Conservation (phyloP, 1,284 basidiomycete species). For the Apiotrichum domesticum region DNA sequence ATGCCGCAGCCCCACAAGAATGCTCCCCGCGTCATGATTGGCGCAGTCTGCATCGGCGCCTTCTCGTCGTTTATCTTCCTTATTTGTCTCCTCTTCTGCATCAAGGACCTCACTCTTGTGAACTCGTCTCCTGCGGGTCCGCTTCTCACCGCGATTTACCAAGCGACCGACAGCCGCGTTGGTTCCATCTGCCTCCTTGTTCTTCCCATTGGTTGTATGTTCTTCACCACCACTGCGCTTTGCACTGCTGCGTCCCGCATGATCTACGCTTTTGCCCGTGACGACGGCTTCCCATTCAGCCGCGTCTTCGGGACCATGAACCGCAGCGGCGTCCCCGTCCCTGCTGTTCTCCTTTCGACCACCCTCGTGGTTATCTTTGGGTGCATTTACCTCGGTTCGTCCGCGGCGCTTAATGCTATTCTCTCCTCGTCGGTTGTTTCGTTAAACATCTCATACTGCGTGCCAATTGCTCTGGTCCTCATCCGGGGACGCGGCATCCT, state of each 20-base stretch:
- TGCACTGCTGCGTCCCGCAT: constrained; percentile 62
- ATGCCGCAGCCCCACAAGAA: constrained; percentile 41
- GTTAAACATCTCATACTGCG: constrained; percentile 48
- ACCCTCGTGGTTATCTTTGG: constrained; percentile 47
- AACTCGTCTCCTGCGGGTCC: constrained; percentile 57
- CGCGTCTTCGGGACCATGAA: constrained; percentile 53
- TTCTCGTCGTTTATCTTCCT: constrained; percentile 58
- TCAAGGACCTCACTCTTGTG: constrained; percentile 56
- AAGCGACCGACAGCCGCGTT: constrained; percentile 56
- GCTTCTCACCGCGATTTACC: constrained; percentile 61
- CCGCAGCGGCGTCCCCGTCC: constrained; percentile 52
- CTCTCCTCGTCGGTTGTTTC: constrained; percentile 47
- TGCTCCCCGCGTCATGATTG: constrained; percentile 50
- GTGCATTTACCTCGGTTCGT: constrained; percentile 54
- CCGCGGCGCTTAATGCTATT: constrained; percentile 51
- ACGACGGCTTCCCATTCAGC: constrained; percentile 60
- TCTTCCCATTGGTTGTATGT: constrained; percentile 48
- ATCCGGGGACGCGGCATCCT: constrained; percentile 45
- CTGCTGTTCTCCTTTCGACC: constrained; percentile 58
- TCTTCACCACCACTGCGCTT: constrained; percentile 48
- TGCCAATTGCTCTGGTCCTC: constrained; percentile 45
- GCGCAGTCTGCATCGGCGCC: constrained; percentile 60
- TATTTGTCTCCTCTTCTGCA: constrained; percentile 62
- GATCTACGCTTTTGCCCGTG: constrained; percentile 64
- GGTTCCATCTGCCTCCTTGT: constrained; percentile 57